Evolutionary conservation across 331 rosid species (phyloP), one percentile per base, ranked within the genome.

Genomic region (Telfairia occidentalis): DNA sequence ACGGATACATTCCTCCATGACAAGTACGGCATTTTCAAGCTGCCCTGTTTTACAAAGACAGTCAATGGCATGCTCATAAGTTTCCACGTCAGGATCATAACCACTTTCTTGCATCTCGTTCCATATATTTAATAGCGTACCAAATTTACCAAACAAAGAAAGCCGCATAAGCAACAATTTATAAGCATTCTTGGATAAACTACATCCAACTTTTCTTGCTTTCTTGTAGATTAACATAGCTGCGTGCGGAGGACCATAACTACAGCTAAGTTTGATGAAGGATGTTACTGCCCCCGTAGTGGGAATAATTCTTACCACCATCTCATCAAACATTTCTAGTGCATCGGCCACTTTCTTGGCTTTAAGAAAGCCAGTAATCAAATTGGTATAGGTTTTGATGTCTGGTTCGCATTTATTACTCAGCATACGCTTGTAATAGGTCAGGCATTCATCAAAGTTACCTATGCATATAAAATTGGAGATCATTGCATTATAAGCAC

Each of bases 201-300:
- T 58, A 76, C 93, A 84, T 70, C 90, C 96, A 8, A 60, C 79
- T 73, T 82, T 89, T 79, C 89, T 89, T 48, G 90, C 80, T 85
- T 87, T 93, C 87, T 81, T 79, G 83, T 91, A 88, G 67, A 91
- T 80, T 84, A 85, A 75, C 90, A 91, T 75, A 59, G 92, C 97
- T 54, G 98, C 98, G 75, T 83, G 83, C 0, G 98, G 97, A 13
- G 98, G 98, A 78, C 98, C 98, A 74, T 84, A 93, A 82, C 92
- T 85, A 55, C 98, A 90, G 57, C 91, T 77, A 35, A 81, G 82
- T 79, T 85, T 79, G 19, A 93, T 50, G 58, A 86, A 89, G 32
- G 87, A 74, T 32, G 92, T 89, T 85, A 91, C 19, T 35, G 84
- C 83, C 71, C 96, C 96, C 0, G 82, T 86, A 28, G 87, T 48